A percentile compares a stretch with the other conserved stretches of the same genome.
phyloP scores from a whole-genome alignment of 2,329 filamentous ascomycete species.

The Phaeosphaeriaceae sp. region DNA sequence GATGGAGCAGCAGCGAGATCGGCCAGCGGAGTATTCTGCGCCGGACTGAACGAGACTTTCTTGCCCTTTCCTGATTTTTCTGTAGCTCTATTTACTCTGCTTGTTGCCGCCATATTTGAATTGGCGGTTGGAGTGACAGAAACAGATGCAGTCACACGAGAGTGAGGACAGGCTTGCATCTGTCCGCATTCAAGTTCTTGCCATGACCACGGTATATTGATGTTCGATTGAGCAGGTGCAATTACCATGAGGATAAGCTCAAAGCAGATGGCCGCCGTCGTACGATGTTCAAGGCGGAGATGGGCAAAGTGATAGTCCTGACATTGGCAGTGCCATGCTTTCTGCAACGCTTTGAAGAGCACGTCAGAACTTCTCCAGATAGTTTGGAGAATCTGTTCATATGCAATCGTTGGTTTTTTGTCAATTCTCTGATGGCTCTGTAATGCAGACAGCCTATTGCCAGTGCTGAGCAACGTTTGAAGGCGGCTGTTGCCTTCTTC shows the following conservation, averaged over 20 bases:
- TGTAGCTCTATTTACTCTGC: neutral
- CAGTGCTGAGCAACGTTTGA: conserved; percentile 25
- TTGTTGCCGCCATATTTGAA: neutral
- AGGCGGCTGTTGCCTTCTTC: conserved; percentile 25
- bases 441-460: conserved; percentile 21
- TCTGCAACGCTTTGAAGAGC: conserved; percentile 23
- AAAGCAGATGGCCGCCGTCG: conserved; percentile 21
- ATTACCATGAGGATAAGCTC: conserved; percentile 18
- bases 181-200: conserved; percentile 20
- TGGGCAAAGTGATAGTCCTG: conserved; percentile 28
- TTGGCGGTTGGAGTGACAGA: neutral
- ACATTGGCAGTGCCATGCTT: conserved; percentile 28
- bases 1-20: neutral
- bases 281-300: conserved; percentile 28
- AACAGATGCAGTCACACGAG: neutral
- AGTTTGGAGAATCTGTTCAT: conserved; percentile 18
- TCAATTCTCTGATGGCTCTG: conserved; percentile 2
- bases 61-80: conserved; percentile 3
- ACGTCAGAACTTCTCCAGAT: conserved; percentile 18
- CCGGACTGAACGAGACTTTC: conserved; percentile 7
- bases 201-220: conserved; percentile 14
- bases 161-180: conserved; percentile 9
- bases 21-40: conserved; percentile 4
- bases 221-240: too few species aligned
- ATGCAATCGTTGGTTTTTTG: conserved; percentile 9